Percentiles rank a stretch among this genome's conserved stretches.
These are phyloP conservation scores for Abortiporus biennis DNA, from an alignment of 1,284 basidiomycete genomes.

Conservation along the genomic window DNA sequence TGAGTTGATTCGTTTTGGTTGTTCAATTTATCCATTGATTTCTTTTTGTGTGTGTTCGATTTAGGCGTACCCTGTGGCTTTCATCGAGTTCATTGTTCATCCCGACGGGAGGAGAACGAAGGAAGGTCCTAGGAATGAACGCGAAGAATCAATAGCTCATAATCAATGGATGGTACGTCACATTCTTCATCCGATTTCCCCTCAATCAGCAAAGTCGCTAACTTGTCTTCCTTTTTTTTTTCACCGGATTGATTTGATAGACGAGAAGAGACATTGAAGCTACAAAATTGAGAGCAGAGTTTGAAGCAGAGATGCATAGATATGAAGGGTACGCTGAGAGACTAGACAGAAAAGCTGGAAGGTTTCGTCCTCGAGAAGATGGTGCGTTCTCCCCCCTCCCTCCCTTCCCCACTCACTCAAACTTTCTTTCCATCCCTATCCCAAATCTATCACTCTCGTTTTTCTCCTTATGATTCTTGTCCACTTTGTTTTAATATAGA, in stretches of 20 bases:
- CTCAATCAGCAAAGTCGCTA: no score
- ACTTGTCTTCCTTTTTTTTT: no score
- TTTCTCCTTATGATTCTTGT: not conserved
- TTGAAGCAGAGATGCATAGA: conserved; percentile 44
- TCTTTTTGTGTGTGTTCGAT: no score
- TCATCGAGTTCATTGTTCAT: conserved; percentile 50
- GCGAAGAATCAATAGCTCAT: conserved; percentile 57
- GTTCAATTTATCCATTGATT: no score
- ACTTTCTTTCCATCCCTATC: not conserved
- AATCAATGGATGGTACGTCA: conserved; percentile 67
- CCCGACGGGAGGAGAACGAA: conserved; percentile 46
- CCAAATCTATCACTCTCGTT: not conserved
- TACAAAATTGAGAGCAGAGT: conserved; percentile 42
- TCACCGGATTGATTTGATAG: no score
- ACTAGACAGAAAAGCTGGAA: conserved; percentile 47
- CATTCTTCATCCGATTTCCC: no score
- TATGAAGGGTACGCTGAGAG: conserved; percentile 51
- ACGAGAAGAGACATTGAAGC: conserved; percentile 49
- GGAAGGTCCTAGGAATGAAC: conserved; percentile 61
- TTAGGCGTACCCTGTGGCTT: conserved; percentile 59
- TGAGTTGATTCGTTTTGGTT: no score
- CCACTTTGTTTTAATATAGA: conserved; percentile 27
- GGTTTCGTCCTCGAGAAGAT: conserved; percentile 34
- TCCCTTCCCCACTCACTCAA: not conserved
- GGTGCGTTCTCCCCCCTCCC: conserved; percentile 28